Base-by-base conservation (phyloP, 1,284 basidiomycete species). In the Hemileia vastatrix region DNA sequence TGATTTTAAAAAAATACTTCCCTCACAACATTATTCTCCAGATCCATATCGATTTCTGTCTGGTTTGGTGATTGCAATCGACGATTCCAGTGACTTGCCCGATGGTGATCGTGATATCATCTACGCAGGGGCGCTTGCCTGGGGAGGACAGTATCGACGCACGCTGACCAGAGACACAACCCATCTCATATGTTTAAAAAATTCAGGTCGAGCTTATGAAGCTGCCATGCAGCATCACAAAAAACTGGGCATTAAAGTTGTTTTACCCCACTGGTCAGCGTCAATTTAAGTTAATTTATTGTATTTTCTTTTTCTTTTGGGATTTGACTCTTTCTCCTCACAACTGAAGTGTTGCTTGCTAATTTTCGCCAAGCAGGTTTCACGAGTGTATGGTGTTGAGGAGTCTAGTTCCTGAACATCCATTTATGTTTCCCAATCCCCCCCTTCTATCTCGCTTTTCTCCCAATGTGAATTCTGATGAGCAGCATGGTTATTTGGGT, bases 191-290 rank as follows among this genome's bases (percentile, higher is more conserved):
- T 18, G 43, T 47, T 54, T 31, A 44, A 15, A 1, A 52, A 11
- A 48, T 43, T 23, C 23, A 18, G 18, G 44, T n/a, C n/a, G n/a
- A n/a, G n/a, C 19, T 54, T 48, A 54, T 27, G 18, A 51, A 32
- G 49, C 47, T n/a, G 51, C 51, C 21, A 44, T 9, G 13, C 44
- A 44, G 36, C n/a, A 53, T 9, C 53, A 54, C 24, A 15, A 23
- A 13, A 15, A 48, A 54, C 11, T 54, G 19, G 27, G 27, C 8
- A 13, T 61, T 19, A 61, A 61, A 23, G 49, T 61, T 23, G 52
- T 61, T 31, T 48, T 61, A 19, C 59, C 59, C n/a, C 59, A 61
- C 18, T 61, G 59, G 59, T 61, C 5, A 9, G 59, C 40, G 45
- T 43, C n/a, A 24, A 45, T n/a, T n/a, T 11, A 2, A n/a, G n/a